These are phyloP conservation scores for Leishmania braziliensis DNA, from an alignment of 208 protist genomes.

Conservation along the genomic window DNA sequence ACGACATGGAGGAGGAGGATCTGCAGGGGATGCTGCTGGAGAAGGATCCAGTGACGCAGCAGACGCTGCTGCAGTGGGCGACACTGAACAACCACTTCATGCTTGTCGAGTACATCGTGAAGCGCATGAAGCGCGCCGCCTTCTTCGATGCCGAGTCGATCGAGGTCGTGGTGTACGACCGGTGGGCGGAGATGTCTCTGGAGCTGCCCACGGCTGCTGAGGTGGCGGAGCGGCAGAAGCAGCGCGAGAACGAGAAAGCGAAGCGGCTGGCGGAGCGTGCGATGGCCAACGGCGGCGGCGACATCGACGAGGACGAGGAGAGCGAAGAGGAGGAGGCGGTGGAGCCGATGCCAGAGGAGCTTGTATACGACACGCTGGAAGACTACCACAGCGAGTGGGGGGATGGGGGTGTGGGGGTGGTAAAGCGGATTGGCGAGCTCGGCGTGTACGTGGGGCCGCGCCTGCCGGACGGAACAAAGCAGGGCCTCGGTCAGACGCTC, in stretches of 20 bases:
- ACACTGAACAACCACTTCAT: slow-evolving; percentile 82
- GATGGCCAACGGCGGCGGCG: slow-evolving; percentile 20
- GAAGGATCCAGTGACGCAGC: slow-evolving; percentile 83
- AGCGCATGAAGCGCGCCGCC: slow-evolving; percentile 69
- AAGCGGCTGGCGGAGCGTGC: slow-evolving; percentile 59
- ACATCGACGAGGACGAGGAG: slow-evolving; percentile 48
- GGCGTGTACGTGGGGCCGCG: slow-evolving; percentile 81
- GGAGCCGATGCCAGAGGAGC: slow-evolving; percentile 80
- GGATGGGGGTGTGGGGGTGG: slow-evolving; percentile 63
- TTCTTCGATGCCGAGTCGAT: slow-evolving; percentile 76
- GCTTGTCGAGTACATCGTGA: slow-evolving; percentile 88
- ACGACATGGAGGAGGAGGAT: slow-evolving; percentile 87
- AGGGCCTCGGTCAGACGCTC: slow-evolving; percentile 84
- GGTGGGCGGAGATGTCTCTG: slow-evolving; percentile 85
- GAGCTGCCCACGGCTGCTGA: slow-evolving; percentile 76
- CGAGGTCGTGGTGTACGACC: slow-evolving; percentile 79
- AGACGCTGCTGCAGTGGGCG: slow-evolving; percentile 89
- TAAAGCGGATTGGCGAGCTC: slow-evolving; percentile 91
- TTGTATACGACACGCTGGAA: slow-evolving; percentile 79
- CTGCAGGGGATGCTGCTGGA: slow-evolving; percentile 67
- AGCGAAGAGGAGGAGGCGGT: slow-evolving; percentile 76
- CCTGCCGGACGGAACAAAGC: slow-evolving; percentile 78
- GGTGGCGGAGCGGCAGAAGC: slow-evolving; percentile 73
- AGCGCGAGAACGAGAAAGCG: slow-evolving; percentile 64
- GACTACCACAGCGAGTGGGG: slow-evolving; percentile 90